Conservation (phyloP, 352 stramenopile species). For the Achlya hypogyna region DNA sequence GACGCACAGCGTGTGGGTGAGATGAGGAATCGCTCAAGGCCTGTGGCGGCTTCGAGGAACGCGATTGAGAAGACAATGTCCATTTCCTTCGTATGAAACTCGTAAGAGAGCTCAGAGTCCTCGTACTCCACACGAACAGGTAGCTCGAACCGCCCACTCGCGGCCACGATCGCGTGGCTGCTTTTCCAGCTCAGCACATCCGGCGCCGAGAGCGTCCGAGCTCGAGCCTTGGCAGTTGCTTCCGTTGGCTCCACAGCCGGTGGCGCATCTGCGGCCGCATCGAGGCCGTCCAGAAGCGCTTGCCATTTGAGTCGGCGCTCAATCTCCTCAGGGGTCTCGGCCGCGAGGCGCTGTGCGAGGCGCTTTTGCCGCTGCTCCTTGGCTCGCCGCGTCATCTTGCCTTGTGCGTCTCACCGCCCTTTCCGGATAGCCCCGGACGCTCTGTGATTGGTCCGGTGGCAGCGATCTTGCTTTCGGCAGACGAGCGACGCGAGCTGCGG, state of each 20-base stretch:
- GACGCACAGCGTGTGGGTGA: slow-evolving; percentile 14
- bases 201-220: slow-evolving; percentile 20
- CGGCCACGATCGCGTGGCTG: slow-evolving; percentile 58
- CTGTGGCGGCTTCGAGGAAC: not conserved
- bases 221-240: slow-evolving; percentile 2
- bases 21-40: not conserved
- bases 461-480: not conserved
- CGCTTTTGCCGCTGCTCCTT: slow-evolving; percentile 63
- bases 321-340: slow-evolving; percentile 38
- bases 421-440: not conserved
- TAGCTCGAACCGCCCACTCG: slow-evolving; percentile 51
- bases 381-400: slow-evolving; percentile 60
- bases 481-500: not conserved
- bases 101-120: slow-evolving; percentile 4
- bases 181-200: slow-evolving; percentile 69
- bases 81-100: slow-evolving; percentile 17
- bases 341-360: slow-evolving; percentile 33
- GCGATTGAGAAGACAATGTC: slow-evolving; percentile 12
- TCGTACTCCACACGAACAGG: slow-evolving; percentile 25
- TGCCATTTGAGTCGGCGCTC: slow-evolving; percentile 40
- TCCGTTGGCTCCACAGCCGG: not conserved
- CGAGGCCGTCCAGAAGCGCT: slow-evolving; percentile 48
- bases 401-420: not conserved
- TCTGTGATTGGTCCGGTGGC: not conserved
- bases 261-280: slow-evolving; percentile 24